Base-by-base conservation (phyloP, 225 moss, liverwort and hornwort genomes). In the Asterella californica region DNA sequence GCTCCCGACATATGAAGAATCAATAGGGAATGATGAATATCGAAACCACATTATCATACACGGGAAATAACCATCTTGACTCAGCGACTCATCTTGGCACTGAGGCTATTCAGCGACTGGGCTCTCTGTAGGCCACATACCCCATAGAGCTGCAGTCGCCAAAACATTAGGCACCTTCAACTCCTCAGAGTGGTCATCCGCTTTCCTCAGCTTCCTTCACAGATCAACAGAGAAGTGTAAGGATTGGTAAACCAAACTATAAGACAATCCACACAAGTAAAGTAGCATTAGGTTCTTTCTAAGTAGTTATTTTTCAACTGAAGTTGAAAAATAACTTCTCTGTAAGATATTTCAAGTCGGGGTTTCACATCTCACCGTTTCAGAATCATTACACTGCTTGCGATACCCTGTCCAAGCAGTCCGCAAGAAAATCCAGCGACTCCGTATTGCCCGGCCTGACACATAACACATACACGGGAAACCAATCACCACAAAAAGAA, bases 381-480 rank as follows among this genome's bases (percentile, higher is more conserved):
- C 36, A 99, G 83, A 22, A 91, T 90, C 97, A 99, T 99, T 9
- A 99, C 88, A 48, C 91, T 88, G 83, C 97, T 99, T 4, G 97
- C 97, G 67, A 99, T 81, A 47, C 97, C 97, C 83, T 99, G 97
- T 37, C 97, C 97, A 0, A 99, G 81, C 15, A 93, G 83, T 14
- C 97, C 97, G 59, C 97, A 99, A 47, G 77, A 82, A 73, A 94
- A 99, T 42, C 97, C 97, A 47, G 92, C 78, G 0, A 91, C 81
- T 38, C 97, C 97, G 64, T 99, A 99, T 79, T 99, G 97, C 72
- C 87, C 93, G n/a, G 94, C 91, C 89, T 90, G 88, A 77, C 27
- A 66, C 25, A 24, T 45, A 74, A 74, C 61, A 62, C 68, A 50
- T 15, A 30, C 15, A 49, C 0, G 74, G 50, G 52, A 30, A 27